Evolutionary conservation across 2,329 filamentous ascomycete genomes (phyloP).

Genomic region (Neonectria sp.): DNA sequence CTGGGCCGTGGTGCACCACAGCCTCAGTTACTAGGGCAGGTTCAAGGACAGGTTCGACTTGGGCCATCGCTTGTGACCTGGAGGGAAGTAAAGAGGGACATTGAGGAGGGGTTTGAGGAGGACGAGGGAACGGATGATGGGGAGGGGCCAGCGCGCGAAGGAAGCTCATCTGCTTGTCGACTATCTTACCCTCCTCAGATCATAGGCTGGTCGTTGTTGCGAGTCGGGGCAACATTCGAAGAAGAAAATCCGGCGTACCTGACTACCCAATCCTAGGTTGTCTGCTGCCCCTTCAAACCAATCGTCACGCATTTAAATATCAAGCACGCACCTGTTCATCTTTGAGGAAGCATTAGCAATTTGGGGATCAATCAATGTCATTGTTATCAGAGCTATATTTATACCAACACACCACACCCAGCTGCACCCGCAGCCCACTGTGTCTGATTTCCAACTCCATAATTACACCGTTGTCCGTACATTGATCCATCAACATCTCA

Average conservation of each 20-base stretch:
- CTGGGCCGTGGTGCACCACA: constrained; percentile 14
- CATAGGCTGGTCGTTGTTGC: constrained; percentile 42
- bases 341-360: background rate
- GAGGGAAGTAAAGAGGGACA: constrained; percentile 36
- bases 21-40: constrained; percentile 10
- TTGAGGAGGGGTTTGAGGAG: constrained; percentile 32
- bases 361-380: background rate
- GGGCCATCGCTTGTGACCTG: constrained; percentile 34
- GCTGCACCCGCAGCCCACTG: background rate
- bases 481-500: background rate
- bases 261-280: constrained; percentile 8
- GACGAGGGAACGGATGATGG: background rate
- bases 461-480: background rate
- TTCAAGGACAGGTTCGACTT: background rate
- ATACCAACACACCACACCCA: background rate
- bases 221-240: constrained; percentile 30
- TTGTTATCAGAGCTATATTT: background rate
- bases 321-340: background rate
- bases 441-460: constrained; percentile 3
- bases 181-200: constrained; percentile 26
- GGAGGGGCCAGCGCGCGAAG: background rate
- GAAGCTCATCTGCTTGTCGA: constrained; percentile 14
- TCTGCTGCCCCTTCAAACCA: background rate
- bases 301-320: too few relatives aligned
- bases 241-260: constrained; percentile 26